Base-by-base conservation (phyloP, 495 filamentous ascomycete species). In the Aspergillus coremiiformis region DNA sequence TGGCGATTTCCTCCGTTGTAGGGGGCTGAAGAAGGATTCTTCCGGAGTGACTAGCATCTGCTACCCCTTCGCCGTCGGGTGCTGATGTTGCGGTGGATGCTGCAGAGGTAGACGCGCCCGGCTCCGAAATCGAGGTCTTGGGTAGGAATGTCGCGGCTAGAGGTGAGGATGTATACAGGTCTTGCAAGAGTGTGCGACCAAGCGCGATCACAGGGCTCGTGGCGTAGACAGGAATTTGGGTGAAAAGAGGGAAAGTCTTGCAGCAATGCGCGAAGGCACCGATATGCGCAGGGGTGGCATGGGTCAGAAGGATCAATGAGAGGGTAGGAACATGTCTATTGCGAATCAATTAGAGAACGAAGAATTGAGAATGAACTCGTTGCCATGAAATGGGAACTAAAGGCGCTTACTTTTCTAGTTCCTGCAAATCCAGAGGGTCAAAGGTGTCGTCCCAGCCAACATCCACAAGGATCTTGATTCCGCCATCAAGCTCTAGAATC, bases 251-350 rank as follows among this genome's bases (percentile, higher is more conserved):
- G 58, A 96, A 85, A 66, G 95, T 83, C 66, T 95, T 95, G 80
- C 94, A 99, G 76, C 90, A 96, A 66, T 99, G 91, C 39, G 87
- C 93, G 60, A 86, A 96, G 41, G 93, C 94, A 53, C 87, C 93
- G 47, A 99, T 81, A 66, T 97, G 94, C 26, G 86, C 77, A 20
- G 86, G 79, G 2, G 90, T 97, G 43, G 93, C 86, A 63, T 99
- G 93, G 4, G 93, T 97, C 52, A 99, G 80, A 27, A 99, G 88
- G 61, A 99, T 86, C 49, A 99, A 71, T 8, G 93, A 96, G 24
- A 99, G 78, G 6, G 92, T 95, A 7, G 91, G 84, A 12, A 91
- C 79, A 68, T 92, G 89, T 73, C 88, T 94, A 61, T 54, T 24
- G 57, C 14, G 58, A 47, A 47, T n/a, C 19, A 42, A 42, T 61